Evolutionary conservation across 2,329 filamentous ascomycete species (phyloP).

Genomic region (Epichloe scottii): DNA sequence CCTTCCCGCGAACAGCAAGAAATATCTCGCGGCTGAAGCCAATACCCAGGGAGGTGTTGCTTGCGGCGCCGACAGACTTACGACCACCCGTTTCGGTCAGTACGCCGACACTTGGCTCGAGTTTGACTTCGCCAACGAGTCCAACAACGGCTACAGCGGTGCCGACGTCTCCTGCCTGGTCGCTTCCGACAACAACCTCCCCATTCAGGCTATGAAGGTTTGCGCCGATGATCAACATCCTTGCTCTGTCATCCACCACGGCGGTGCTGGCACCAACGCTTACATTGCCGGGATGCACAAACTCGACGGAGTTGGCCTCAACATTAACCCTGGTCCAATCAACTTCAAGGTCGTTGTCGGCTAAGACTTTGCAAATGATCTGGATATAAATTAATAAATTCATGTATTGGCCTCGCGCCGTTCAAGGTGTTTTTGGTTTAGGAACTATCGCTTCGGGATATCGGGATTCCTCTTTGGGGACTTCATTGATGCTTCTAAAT

Average conservation of each 20-base stretch:
- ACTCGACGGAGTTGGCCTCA: constrained; percentile 28
- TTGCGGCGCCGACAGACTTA: too few relatives aligned
- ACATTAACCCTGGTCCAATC: constrained; percentile 19
- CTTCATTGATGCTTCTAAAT: constrained; percentile 1
- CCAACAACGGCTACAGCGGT: constrained; percentile 37
- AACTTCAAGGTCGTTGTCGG: constrained; percentile 19
- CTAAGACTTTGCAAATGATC: too few relatives aligned
- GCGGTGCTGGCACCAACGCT: constrained; percentile 24
- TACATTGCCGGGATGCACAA: constrained; percentile 25
- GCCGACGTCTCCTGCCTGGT: constrained; percentile 39
- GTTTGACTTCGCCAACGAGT: constrained; percentile 32
- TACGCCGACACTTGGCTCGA: constrained; percentile 36
- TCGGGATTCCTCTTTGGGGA: neutral
- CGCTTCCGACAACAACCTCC: constrained; percentile 19
- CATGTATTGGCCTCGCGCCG: too few relatives aligned
- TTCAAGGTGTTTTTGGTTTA: neutral
- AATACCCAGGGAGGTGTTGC: constrained; percentile 37
- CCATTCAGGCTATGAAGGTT: constrained; percentile 25
- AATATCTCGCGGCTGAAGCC: constrained; percentile 31
- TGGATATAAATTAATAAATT: too few relatives aligned
- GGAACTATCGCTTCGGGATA: neutral
- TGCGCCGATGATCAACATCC: constrained; percentile 21
- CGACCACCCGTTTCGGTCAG: too few relatives aligned
- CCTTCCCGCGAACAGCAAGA: constrained; percentile 23
- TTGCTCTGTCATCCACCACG: constrained; percentile 29